phyloP scores from a whole-genome alignment of 176 grass and related monocot species.

The Lolium rigidum region DNA sequence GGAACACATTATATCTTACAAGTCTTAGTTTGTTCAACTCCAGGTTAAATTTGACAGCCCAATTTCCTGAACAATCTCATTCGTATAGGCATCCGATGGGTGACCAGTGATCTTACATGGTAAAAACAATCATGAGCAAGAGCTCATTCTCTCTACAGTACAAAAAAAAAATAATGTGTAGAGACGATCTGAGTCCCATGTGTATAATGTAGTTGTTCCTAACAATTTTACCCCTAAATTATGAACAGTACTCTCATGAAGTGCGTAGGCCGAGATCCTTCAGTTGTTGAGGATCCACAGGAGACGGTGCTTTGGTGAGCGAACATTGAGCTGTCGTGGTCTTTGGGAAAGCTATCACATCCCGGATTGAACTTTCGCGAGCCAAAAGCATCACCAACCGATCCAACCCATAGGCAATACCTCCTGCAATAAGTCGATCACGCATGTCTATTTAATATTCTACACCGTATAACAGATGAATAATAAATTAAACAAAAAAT shows the following conservation, averaged over 20 bases:
- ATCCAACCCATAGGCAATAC: constrained; percentile 97
- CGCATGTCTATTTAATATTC: neutral
- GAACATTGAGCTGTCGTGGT: constrained; percentile 93
- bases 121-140: neutral
- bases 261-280: constrained; percentile 70
- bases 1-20: neutral
- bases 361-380: constrained; percentile 75
- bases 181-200: neutral
- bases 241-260: neutral
- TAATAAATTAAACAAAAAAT: neutral
- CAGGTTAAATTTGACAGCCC: neutral
- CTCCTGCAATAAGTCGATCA: constrained; percentile 52
- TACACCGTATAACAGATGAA: neutral
- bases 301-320: constrained; percentile 84
- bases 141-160: neutral
- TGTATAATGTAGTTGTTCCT: constrained; percentile 5
- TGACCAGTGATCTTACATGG: neutral
- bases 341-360: constrained; percentile 97
- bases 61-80: neutral
- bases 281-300: constrained; percentile 77
- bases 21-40: neutral
- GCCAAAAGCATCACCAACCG: constrained; percentile 96
- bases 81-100: neutral
- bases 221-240: neutral
- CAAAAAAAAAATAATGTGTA: neutral